A percentile compares a stretch with the other conserved stretches of the same genome.
phyloP scores from a whole-genome alignment of 345 rosid species.

The Arabis alpina region DNA sequence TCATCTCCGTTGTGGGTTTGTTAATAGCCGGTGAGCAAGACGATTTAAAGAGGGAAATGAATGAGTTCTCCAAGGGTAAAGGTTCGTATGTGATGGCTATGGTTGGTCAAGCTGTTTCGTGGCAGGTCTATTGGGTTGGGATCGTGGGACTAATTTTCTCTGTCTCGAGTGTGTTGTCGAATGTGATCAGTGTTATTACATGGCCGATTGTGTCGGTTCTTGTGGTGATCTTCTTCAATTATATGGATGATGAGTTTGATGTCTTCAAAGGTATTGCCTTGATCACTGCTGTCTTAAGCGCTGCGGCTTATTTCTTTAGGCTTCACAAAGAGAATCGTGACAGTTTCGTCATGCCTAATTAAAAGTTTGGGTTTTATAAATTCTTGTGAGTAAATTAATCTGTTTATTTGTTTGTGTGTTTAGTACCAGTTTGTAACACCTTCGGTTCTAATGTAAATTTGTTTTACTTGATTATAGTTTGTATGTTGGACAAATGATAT shows the following conservation, averaged over 20 bases:
- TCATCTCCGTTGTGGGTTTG: slow-evolving; percentile 36
- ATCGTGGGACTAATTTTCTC: slow-evolving; percentile 41
- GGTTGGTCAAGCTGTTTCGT: slow-evolving; percentile 43
- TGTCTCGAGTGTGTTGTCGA: slow-evolving; percentile 37
- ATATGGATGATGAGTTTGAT: slow-evolving; percentile 37
- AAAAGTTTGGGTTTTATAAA: no score
- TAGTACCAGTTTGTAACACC: no score
- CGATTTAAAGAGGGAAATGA: slow-evolving; percentile 40
- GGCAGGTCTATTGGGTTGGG: slow-evolving; percentile 47
- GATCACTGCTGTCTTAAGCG: slow-evolving; percentile 30
- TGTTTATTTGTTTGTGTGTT: no score
- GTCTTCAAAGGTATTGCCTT: slow-evolving; percentile 36
- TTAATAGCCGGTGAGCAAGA: slow-evolving; percentile 37
- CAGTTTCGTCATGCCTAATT: no score
- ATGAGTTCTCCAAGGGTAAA: slow-evolving; percentile 32
- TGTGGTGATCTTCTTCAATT: slow-evolving; percentile 39
- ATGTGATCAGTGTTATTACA: slow-evolving; percentile 39
- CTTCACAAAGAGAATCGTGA: no score
- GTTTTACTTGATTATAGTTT: no score
- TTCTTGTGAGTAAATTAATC: no score
- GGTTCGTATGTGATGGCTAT: slow-evolving; percentile 38
- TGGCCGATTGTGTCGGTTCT: slow-evolving; percentile 45
- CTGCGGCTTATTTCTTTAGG: slow-evolving; percentile 32
- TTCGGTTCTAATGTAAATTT: no score
- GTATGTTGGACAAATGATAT: no score